These are phyloP conservation scores for Penicillium sp. DNA, from an alignment of 2,329 filamentous ascomycete genomes.

Conservation along the genomic window DNA sequence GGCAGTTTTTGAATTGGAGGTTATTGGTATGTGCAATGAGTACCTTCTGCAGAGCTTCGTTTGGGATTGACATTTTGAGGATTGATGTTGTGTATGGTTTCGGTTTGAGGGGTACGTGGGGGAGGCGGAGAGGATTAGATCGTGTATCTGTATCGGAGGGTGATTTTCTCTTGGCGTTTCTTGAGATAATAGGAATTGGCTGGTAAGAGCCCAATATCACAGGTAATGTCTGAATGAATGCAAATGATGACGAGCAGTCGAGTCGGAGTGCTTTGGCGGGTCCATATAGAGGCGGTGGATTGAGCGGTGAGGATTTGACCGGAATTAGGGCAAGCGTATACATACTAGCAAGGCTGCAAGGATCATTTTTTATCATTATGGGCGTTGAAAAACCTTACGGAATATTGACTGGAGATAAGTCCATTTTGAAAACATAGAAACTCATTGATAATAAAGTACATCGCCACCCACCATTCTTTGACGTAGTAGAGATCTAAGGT, in stretches of 20 bases:
- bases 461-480: slow-evolving; percentile 5
- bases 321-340: slow-evolving; percentile 9
- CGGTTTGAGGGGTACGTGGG: slow-evolving; percentile 6
- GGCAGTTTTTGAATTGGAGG: neutral
- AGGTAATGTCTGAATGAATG: neutral
- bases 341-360: neutral
- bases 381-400: neutral
- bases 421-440: neutral
- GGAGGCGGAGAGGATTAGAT: neutral
- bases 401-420: neutral
- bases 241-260: neutral
- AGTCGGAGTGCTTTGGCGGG: slow-evolving; percentile 4
- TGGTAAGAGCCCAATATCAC: neutral
- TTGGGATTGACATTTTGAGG: slow-evolving; percentile 78
- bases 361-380: neutral
- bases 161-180: neutral
- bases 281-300: slow-evolving; percentile 7
- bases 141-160: neutral
- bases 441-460: slow-evolving; percentile 4
- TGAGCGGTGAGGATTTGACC: slow-evolving; percentile 8
- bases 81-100: slow-evolving; percentile 2
- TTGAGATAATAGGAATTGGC: neutral
- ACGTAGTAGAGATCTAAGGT: slow-evolving; percentile 12
- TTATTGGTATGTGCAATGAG: slow-evolving; percentile 13
- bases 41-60: slow-evolving; percentile 91